phyloP scores from a whole-genome alignment of 371 early-diverging fungal genomes.

The Mortierella sp. region DNA sequence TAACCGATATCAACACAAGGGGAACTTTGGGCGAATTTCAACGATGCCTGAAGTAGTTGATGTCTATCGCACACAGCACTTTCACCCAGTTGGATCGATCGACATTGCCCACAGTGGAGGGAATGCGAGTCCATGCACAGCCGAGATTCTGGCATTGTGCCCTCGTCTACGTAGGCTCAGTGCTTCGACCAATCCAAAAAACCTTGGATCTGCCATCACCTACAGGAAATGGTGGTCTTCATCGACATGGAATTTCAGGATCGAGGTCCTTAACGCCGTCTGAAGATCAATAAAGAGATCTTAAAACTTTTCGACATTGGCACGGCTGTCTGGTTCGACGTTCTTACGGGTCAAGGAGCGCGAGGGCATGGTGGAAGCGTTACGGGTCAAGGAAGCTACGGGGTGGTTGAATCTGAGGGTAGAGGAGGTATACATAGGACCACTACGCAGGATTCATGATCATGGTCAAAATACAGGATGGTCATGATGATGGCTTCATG shows the following conservation, averaged over 20 bases:
- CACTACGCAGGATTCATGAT: too few relatives aligned
- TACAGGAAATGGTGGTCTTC: neutral
- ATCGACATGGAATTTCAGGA: constrained; percentile 4
- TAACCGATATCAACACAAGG: neutral
- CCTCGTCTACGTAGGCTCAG: neutral
- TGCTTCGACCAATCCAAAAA: neutral
- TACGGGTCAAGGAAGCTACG: too few relatives aligned
- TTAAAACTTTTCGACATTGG: too few relatives aligned
- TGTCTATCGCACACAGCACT: neutral
- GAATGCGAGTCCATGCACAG: neutral
- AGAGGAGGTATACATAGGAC: too few relatives aligned
- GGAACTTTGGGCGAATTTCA: neutral
- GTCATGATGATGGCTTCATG: too few relatives aligned
- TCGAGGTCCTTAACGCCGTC: neutral
- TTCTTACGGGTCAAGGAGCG: too few relatives aligned
- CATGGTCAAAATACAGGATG: too few relatives aligned
- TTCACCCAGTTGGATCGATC: neutral
- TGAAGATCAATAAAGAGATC: too few relatives aligned
- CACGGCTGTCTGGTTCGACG: too few relatives aligned
- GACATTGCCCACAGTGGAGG: neutral
- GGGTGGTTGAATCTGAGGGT: too few relatives aligned
- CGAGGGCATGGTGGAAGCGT: too few relatives aligned
- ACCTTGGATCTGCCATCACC: neutral
- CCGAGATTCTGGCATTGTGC: neutral
- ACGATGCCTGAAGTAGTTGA: neutral